Base-by-base conservation (phyloP, 495 filamentous ascomycete species). In the Acidomyces sp. region DNA sequence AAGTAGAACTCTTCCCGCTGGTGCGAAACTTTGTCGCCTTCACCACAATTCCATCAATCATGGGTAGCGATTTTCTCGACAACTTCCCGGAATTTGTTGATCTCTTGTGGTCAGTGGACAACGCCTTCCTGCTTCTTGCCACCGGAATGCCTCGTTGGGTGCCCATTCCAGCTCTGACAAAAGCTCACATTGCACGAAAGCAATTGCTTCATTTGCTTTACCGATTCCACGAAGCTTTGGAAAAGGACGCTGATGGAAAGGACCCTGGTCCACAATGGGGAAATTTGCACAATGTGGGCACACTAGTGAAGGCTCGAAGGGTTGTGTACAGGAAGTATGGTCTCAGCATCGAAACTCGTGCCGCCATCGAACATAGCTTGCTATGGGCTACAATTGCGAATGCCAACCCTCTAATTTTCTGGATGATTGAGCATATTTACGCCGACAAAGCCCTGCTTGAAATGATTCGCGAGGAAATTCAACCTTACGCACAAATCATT, bases 301-400 rank as follows among this genome's bases (percentile, higher is more conserved):
- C 37, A 11, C 22, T 55, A 15, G 38, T 55, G 7, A 39, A 32
- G 29, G 50, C 52, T n/a, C 37, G 50, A 6, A 30, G 35, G 13
- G 19, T 4, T 5, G 28, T 55, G 15, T 55, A 53, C 24, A 41
- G 46, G 17, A 37, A 40, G 13, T 31, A 55, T 26, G 27, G 38
- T 15, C 31, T 53, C 15, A 48, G 48, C 7, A 37, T 45, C 0
- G 28, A 29, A 18, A 52, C 42, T 0, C 48, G 58, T 4, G 56
- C 60, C 1, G 20, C 58, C 4, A 29, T 41, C 9, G 49, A 55
- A 2, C 49, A 56, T 4, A 30, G 47, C 17, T 20, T 76, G 16
- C 49, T 75, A 10, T 78, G 73, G 68, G 65, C 65, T 15, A 53
- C 72, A 43, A 65, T 68, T 40, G 67, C 65, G 7, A 68, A 77